phyloP scores from a whole-genome alignment of 2,329 filamentous ascomycete genomes.

The Sporothrix sp. region DNA sequence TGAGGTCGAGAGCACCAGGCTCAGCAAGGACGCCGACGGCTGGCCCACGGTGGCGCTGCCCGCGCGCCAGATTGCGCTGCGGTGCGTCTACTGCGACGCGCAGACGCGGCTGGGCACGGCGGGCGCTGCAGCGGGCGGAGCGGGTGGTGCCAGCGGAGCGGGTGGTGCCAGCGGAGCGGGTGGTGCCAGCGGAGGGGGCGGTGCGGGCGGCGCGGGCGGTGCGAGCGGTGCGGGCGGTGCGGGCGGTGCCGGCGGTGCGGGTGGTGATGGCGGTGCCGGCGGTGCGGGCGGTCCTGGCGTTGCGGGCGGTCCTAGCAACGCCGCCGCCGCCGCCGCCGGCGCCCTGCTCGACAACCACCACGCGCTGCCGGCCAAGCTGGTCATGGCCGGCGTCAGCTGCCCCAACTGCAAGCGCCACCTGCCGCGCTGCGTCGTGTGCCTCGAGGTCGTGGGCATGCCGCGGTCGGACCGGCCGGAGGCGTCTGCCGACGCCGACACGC shows the following conservation, averaged over 20 bases:
- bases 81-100: constrained; percentile 67
- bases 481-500: constrained; percentile 35
- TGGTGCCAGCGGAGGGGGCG: too few relatives aligned
- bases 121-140: constrained; percentile 7
- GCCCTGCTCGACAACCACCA: constrained; percentile 28
- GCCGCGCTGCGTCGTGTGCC: constrained; percentile 57
- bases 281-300: background rate
- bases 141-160: constrained; percentile 4
- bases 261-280: constrained; percentile 6
- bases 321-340: too few relatives aligned
- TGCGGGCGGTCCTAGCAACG: too few relatives aligned
- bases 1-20: constrained; percentile 64
- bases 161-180: background rate
- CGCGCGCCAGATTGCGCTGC: constrained; percentile 60
- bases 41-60: constrained; percentile 53
- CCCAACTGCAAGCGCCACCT: constrained; percentile 58
- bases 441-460: constrained; percentile 56
- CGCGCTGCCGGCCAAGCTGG: constrained; percentile 47
- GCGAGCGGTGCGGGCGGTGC: constrained; percentile 7
- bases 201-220: background rate
- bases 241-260: background rate
- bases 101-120: constrained; percentile 38
- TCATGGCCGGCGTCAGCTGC: constrained; percentile 51
- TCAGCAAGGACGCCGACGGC: constrained; percentile 44
- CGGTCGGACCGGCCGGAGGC: constrained; percentile 49